Percentiles rank a stretch among this genome's conserved stretches.
Conservation (phyloP, 139 green algal species). For the Penium margaritaceum region DNA sequence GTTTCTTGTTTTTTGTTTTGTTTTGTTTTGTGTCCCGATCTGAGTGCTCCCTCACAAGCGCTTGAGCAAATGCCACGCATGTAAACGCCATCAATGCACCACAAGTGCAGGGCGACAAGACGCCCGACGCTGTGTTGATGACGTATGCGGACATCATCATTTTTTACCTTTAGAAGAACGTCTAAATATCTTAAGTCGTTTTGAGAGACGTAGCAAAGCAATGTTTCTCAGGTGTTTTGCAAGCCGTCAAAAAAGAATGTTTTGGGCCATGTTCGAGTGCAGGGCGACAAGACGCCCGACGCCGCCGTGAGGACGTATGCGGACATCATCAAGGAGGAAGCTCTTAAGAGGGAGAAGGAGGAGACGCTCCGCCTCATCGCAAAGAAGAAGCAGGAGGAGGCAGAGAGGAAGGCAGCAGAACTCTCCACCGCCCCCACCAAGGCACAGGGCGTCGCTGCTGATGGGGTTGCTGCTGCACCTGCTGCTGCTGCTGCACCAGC, state of each 20-base stretch:
- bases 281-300: slow-evolving; percentile 72
- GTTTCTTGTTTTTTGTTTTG: no score
- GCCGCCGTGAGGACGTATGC: slow-evolving; percentile 73
- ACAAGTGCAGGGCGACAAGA: slow-evolving; percentile 69
- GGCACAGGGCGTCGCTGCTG: slow-evolving; percentile 46
- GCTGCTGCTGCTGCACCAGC: slow-evolving; percentile 37
- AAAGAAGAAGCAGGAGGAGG: slow-evolving; percentile 66
- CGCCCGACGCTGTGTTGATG: slow-evolving; percentile 61
- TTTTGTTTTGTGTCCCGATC: no score
- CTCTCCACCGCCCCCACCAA: slow-evolving; percentile 51
- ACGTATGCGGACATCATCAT: slow-evolving; percentile 88
- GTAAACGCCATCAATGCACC: no score
- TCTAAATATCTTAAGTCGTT: no score
- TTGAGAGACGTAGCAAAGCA: no score
- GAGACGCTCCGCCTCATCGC: slow-evolving; percentile 87
- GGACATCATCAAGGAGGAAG: slow-evolving; percentile 77
- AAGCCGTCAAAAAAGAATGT: no score
- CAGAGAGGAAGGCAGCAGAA: slow-evolving; percentile 40
- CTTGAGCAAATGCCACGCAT: no score
- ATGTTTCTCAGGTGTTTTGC: no score
- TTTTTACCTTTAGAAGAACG: no score
- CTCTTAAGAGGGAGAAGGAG: slow-evolving; percentile 74
- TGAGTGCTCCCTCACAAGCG: no score
- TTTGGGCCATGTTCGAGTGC: no score
- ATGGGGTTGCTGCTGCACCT: slow-evolving; percentile 15